These are phyloP conservation scores for Aureobasidium sp. DNA, from an alignment of 2,329 filamentous ascomycete species.

Conservation along the genomic window DNA sequence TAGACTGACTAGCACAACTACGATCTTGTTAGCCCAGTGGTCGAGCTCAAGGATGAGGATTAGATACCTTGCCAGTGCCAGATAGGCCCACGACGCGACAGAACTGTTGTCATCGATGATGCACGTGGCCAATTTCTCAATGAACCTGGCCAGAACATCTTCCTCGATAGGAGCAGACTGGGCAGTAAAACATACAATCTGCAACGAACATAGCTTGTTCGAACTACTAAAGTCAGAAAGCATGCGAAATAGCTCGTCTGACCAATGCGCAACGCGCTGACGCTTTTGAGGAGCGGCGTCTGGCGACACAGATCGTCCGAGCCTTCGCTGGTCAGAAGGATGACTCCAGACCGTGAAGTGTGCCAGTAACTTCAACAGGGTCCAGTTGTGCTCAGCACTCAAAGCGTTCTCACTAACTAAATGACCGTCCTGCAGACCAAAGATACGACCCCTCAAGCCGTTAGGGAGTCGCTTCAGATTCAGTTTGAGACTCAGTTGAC, in stretches of 20 bases:
- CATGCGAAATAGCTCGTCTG: slow-evolving; percentile 6
- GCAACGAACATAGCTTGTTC: background rate
- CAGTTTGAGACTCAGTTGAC: slow-evolving; percentile 52
- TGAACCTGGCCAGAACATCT: background rate
- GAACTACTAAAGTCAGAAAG: background rate
- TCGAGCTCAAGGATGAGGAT: slow-evolving; percentile 12
- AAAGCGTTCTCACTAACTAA: background rate
- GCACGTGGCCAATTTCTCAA: slow-evolving; percentile 6
- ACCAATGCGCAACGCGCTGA: slow-evolving; percentile 1
- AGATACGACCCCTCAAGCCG: slow-evolving; percentile 24
- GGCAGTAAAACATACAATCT: background rate
- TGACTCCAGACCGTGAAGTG: slow-evolving; percentile 22
- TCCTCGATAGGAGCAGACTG: slow-evolving; percentile 11
- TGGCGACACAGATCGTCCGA: background rate
- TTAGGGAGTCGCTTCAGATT: slow-evolving; percentile 31
- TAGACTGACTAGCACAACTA: slow-evolving; percentile 43
- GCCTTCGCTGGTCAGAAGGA: background rate
- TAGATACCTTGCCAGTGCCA: slow-evolving; percentile 70
- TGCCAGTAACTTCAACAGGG: slow-evolving; percentile 34
- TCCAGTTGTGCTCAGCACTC: slow-evolving; percentile 30
- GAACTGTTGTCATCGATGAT: slow-evolving; percentile 58
- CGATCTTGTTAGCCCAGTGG: slow-evolving; percentile 20
- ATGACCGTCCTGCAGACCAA: slow-evolving; percentile 27
- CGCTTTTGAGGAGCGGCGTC: slow-evolving; percentile 7
- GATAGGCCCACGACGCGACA: slow-evolving; percentile 72